These are phyloP conservation scores for Fusarium papillatum DNA, from an alignment of 2,329 filamentous ascomycete species.

Conservation along the genomic window DNA sequence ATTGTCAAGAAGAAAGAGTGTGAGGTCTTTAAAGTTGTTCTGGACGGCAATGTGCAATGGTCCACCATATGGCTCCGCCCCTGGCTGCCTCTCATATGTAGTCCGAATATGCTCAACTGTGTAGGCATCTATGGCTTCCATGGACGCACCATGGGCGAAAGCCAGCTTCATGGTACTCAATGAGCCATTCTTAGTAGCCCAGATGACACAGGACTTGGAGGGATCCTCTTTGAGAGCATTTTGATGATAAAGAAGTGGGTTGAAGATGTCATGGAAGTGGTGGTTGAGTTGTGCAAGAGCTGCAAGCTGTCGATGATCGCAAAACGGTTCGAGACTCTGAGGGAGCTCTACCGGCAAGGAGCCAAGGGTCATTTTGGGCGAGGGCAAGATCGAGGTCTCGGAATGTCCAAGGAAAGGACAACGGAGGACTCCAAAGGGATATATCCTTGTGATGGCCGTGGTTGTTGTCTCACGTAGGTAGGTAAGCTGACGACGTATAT, in stretches of 20 bases:
- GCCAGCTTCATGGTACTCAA: not conserved
- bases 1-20: not conserved
- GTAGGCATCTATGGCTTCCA: not conserved
- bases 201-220: not conserved
- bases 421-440: not conserved
- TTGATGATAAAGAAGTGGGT: not conserved
- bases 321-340: not conserved
- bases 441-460: not conserved
- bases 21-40: not conserved
- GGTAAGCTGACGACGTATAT: not conserved
- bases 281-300: not conserved
- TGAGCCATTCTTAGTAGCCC: not conserved
- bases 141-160: not conserved
- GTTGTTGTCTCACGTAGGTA: not conserved
- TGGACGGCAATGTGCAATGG: not conserved
- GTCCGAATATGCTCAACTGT: not conserved
- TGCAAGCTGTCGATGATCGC: not conserved
- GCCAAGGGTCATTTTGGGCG: not conserved
- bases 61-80: not conserved
- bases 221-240: not conserved
- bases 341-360: not conserved
- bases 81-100: not conserved
- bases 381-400: not conserved
- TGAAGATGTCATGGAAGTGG: not conserved
- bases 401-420: not conserved